These are phyloP conservation scores for Aspergillus niger DNA, from an alignment of 2,329 filamentous ascomycete species.

Conservation along the genomic window DNA sequence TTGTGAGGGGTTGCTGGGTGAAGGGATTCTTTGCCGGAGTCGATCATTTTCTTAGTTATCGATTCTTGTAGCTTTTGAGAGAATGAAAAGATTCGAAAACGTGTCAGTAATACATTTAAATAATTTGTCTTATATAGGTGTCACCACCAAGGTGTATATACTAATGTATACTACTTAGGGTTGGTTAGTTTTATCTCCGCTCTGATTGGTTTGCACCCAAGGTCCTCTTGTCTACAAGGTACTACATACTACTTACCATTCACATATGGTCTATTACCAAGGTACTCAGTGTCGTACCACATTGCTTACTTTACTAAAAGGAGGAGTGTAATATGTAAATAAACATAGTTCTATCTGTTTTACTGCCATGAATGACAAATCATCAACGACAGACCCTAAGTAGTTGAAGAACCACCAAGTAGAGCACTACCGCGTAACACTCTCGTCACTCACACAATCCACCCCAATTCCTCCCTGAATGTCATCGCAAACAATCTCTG, in stretches of 20 bases:
- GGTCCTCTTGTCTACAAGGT: constrained; percentile 5
- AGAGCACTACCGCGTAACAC: too few relatives aligned
- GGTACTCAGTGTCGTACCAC: neutral
- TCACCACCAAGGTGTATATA: constrained; percentile 7
- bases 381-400: neutral
- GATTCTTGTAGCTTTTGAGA: too few relatives aligned
- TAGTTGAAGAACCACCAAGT: too few relatives aligned
- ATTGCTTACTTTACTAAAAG: too few relatives aligned
- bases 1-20: neutral
- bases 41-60: constrained; percentile 12
- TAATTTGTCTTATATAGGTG: neutral
- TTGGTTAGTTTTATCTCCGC: neutral
- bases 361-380: neutral
- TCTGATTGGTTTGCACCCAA: constrained; percentile 10
- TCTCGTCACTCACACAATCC: constrained; percentile 28
- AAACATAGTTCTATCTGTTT: too few relatives aligned
- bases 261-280: neutral
- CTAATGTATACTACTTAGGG: too few relatives aligned
- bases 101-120: too few relatives aligned
- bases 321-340: too few relatives aligned
- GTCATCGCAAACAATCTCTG: constrained; percentile 56
- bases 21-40: constrained; percentile 17
- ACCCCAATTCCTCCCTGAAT: constrained; percentile 46
- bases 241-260: neutral
- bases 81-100: too few relatives aligned